Evolutionary conservation across 169 alveolate genomes (phyloP).

Genomic region (Amoebophrya sp.): DNA sequence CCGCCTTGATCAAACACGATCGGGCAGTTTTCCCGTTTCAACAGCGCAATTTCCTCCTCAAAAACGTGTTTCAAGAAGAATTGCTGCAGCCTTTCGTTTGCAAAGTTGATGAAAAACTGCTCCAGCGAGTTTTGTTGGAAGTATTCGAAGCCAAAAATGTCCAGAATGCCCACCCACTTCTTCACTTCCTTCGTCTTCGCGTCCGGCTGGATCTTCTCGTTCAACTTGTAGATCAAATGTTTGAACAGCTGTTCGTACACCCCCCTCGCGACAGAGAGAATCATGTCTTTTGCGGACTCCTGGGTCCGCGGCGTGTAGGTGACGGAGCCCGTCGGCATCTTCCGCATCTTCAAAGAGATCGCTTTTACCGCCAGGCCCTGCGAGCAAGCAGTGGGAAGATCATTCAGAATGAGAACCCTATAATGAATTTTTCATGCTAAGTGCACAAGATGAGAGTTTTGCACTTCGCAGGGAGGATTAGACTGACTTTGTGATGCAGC

Average conservation of each 20-base stretch:
- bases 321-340: constrained; percentile 10
- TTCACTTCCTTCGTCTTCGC: background rate
- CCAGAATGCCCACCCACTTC: constrained; percentile 50
- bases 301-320: background rate
- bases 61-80: constrained; percentile 74
- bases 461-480: too few relatives aligned
- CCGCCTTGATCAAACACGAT: too few relatives aligned
- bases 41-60: constrained; percentile 57
- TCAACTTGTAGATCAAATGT: background rate
- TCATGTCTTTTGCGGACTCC: background rate
- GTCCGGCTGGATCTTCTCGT: background rate
- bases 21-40: background rate
- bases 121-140: constrained; percentile 72
- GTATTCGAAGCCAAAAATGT: constrained; percentile 79
- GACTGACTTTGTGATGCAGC: too few relatives aligned
- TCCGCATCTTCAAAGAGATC: background rate
- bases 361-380: background rate
- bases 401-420: too few relatives aligned
- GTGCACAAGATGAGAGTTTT: too few relatives aligned
- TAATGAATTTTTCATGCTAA: too few relatives aligned
- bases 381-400: too few relatives aligned
- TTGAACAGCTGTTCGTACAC: background rate
- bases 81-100: constrained; percentile 78
- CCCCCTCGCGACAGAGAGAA: background rate
- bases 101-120: constrained; percentile 71